Evolutionary conservation across 192 early-diverging fungal genomes (phyloP), one percentile per base, ranked within the genome.

Genomic region (Podila verticillata): DNA sequence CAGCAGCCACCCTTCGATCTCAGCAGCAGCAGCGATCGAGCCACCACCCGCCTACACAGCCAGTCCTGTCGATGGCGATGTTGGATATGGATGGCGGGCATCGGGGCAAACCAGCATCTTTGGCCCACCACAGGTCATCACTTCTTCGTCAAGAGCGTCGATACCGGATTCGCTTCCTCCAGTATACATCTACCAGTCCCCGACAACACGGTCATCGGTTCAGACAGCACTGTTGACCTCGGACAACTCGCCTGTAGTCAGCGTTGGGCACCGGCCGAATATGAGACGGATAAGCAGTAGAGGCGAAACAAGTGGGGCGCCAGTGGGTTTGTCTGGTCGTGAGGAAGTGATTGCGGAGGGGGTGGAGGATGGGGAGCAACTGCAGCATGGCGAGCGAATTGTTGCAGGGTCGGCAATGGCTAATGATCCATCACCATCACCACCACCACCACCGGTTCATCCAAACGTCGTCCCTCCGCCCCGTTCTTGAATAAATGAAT

Each of bases 211-310:
- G 4, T 73, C 71, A 7, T 58, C 71, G 6, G 63, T 60, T 15
- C 71, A 73, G 24, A 24, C 63, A 24, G 71, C 71, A 2, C 24
- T 73, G 56, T 51, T 73, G 20, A 39, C 63, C 26, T 65, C 54
- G 6, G 71, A 73, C 28, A 73, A 73, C 54, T 73, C 71, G 7
- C 71, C 71, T 26, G 48, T 57, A 3, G 71, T 73, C 56, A 48
- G 54, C 19, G 28, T 72, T 44, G 39, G 39, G 39, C 39, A 44
- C 3, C 12, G 39, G 13, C 39, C 39, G 39, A 44, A 17, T 44
- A 44, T 44, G 39, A 15, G 39, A 44, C 39, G 39, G 13, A 44
- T 15, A 15, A 15, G 39, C 15, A 44, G 39, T 4, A 10, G 39
- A 17, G 39, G 39, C 17, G 39, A 10, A 44, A 44, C 15, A 44